A percentile compares a stretch with the other conserved stretches of the same genome.
Evolutionary conservation across 1,284 basidiomycete genomes (phyloP).

Genomic region (Ganoderma sinense): DNA sequence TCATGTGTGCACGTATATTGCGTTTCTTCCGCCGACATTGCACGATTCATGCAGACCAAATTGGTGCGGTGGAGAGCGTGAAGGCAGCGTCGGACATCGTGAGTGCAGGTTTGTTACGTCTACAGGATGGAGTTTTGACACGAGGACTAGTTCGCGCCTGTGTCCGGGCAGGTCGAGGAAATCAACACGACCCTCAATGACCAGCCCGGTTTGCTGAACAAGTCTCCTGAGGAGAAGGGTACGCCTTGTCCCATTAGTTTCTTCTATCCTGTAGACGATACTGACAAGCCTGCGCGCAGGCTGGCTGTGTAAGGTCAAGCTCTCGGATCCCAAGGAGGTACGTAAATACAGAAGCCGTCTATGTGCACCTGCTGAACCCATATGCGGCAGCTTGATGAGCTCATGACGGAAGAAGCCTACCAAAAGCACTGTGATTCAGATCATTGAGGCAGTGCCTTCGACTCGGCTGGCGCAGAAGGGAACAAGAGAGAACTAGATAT

Average conservation of each 20-base stretch:
- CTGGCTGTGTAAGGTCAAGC: conserved; percentile 95
- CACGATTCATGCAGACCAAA: conserved; percentile 66
- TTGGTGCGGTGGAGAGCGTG: conserved; percentile 97
- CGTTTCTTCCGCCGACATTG: not conserved
- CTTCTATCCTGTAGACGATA: not conserved
- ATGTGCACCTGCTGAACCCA: not conserved
- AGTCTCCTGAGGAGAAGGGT: conserved; percentile 89
- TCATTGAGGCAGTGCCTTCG: conserved; percentile 10
- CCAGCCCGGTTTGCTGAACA: conserved; percentile 88
- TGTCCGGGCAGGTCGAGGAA: conserved; percentile 84
- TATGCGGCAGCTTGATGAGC: conserved; percentile 65
- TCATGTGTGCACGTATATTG: conserved; percentile 11
- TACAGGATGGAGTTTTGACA: conserved; percentile 4
- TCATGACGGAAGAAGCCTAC: conserved; percentile 86
- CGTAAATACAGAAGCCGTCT: not conserved
- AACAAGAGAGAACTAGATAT: not conserved
- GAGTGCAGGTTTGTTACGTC: conserved; percentile 38
- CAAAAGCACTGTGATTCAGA: conserved; percentile 69
- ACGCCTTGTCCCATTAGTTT: conserved; percentile 34
- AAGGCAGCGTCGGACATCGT: conserved; percentile 97
- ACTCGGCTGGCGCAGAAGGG: not conserved
- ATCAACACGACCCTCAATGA: conserved; percentile 81
- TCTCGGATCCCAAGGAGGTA: conserved; percentile 82
- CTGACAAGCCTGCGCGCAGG: conserved; percentile 54
- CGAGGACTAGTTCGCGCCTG: conserved; percentile 81